Evolutionary conservation across 192 early-diverging fungal genomes (phyloP).

Genomic region (Entophlyctis helioformis): DNA sequence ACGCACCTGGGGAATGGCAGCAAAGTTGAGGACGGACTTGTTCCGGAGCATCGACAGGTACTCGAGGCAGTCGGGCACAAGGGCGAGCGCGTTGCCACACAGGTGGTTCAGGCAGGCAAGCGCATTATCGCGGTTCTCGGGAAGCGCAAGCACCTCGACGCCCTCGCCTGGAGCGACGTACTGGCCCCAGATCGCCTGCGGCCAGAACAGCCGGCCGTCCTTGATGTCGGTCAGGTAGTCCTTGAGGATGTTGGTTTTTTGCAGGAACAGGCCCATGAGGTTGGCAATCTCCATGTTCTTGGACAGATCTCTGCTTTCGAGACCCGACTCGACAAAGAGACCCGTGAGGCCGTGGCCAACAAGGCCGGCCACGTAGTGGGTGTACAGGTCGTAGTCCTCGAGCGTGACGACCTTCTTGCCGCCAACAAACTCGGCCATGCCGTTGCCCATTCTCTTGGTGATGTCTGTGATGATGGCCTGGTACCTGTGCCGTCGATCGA

Average conservation of each 20-base stretch:
- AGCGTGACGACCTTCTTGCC: constrained; percentile 45
- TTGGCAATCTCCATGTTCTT: constrained; percentile 43
- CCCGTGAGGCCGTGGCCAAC: constrained; percentile 87
- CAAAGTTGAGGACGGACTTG: constrained; percentile 79
- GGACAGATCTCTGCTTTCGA: constrained; percentile 43
- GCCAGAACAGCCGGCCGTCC: constrained; percentile 93
- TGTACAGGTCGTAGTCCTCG: constrained; percentile 92
- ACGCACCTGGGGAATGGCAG: constrained; percentile 93
- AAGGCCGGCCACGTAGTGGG: constrained; percentile 93
- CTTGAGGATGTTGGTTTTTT: constrained; percentile 96
- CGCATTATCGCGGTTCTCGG: constrained; percentile 54
- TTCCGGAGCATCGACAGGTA: constrained; percentile 73
- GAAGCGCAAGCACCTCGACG: constrained; percentile 59
- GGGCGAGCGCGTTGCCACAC: constrained; percentile 71
- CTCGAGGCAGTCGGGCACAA: constrained; percentile 75
- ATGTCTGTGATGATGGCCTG: constrained; percentile 85
- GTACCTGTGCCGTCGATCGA: constrained; percentile 46
- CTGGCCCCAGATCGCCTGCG: constrained; percentile 80
- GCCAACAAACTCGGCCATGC: constrained; percentile 70
- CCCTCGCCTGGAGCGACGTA: constrained; percentile 44
- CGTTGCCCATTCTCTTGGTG: constrained; percentile 81
- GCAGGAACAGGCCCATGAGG: constrained; percentile 95
- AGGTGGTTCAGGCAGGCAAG: constrained; percentile 79
- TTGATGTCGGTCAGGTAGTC: constrained; percentile 86
- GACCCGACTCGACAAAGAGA: constrained; percentile 76